Conservation (phyloP, 305 asterid species). For the Plantago lanceolata region DNA sequence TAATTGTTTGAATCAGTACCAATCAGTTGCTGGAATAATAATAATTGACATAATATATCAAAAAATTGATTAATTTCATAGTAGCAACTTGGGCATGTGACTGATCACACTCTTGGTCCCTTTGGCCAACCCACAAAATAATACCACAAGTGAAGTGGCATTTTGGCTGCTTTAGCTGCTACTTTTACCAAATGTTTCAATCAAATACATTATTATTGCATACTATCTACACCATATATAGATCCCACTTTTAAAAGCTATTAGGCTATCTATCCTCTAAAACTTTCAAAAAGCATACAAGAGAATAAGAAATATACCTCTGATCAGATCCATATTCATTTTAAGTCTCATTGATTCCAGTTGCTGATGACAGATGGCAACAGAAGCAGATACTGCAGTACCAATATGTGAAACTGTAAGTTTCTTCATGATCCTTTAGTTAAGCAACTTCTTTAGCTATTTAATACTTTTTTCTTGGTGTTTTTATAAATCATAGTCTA, state of each 20-base stretch:
- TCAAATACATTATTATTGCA: slow-evolving; percentile 31
- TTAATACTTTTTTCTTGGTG: neutral
- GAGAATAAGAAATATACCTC: slow-evolving; percentile 26
- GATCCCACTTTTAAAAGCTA: slow-evolving; percentile 21
- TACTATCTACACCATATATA: slow-evolving; percentile 24
- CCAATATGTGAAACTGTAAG: slow-evolving; percentile 46
- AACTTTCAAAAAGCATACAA: neutral
- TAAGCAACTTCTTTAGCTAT: neutral
- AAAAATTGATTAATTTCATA: slow-evolving; percentile 27
- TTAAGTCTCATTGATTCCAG: slow-evolving; percentile 23
- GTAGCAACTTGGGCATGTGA: slow-evolving; percentile 47
- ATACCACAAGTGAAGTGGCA: slow-evolving; percentile 50
- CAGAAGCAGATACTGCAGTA: slow-evolving; percentile 36
- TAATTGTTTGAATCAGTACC: slow-evolving; percentile 19
- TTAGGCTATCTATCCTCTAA: slow-evolving; percentile 23
- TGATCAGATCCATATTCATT: slow-evolving; percentile 15
- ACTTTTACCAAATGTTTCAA: slow-evolving; percentile 41
- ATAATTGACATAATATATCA: slow-evolving; percentile 15
- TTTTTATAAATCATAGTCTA: slow-evolving; percentile 4
- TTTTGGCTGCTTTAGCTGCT: slow-evolving; percentile 52
- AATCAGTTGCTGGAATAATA: slow-evolving; percentile 27
- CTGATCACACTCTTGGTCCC: slow-evolving; percentile 42
- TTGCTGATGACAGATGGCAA: slow-evolving; percentile 36
- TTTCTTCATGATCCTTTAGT: slow-evolving; percentile 4
- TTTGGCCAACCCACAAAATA: slow-evolving; percentile 39